Base-by-base conservation (phyloP, 805 yeast genomes). In the Starmerella stigmatis region DNA sequence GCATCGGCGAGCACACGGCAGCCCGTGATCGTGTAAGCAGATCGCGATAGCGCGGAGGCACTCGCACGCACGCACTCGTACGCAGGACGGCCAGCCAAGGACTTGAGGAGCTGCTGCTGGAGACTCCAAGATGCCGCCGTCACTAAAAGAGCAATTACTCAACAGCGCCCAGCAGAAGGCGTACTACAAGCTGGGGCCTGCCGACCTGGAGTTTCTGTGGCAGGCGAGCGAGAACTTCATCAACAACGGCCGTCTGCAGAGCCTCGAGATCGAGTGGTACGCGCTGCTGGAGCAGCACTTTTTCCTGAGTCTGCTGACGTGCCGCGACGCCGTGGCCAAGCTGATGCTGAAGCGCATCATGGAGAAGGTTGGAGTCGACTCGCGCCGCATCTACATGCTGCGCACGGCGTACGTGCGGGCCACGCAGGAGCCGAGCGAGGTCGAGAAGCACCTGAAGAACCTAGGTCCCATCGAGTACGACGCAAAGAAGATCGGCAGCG, bases 261-360 rank as follows among this genome's bases (percentile, higher is more conserved):
- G 50, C 28, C 41, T 38, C 22, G 67, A 68, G 45, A 42, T 60
- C 25, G 70, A 75, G n/a, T 62, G 72, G 42, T 78, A 72, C 59
- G 68, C 73, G 7, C 61, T 88, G 25, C 67, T 78, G 52, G 94
- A 85, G 60, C 71, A 85, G 56, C 78, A 81, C 42, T 84, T 85
- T 61, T 76, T 75, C 56, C 67, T 86, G 15, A 65, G 79, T 5
- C 61, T 88, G 29, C 61, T 72, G 45, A 66, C 81, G n/a, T 68
- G 74, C 41, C 72, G 76, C 46, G 94, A 85, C 57, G 63, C 69
- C 2, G 86, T 78, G 50, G 95, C 96, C 10, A 75, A 79, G 53
- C 63, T 73, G 10, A 65, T 76, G 49, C 70, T 85, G 46, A 82
- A 80, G 46, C 66, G 76, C 37, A 59, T 88, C 13, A 60, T 73